Conservation (phyloP, 306 rosid species). For the Adenanthera pavonina region DNA sequence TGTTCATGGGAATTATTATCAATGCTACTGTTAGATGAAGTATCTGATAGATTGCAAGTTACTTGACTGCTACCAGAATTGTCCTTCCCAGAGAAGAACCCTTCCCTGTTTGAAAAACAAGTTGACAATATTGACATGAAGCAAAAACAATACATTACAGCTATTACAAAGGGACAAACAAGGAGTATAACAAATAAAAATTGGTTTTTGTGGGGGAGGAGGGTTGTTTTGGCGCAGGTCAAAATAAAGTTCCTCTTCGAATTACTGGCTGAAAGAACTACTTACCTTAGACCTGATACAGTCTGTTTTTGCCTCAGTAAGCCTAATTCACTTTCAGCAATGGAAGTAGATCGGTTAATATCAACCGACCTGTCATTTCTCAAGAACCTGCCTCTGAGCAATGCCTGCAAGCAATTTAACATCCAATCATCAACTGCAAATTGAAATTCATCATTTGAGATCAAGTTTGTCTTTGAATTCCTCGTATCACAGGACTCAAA, state of each 20-base stretch:
- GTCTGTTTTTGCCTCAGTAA: constrained; percentile 84
- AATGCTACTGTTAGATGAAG: constrained; percentile 50
- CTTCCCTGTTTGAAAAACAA: constrained; percentile 73
- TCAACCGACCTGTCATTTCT: constrained; percentile 75
- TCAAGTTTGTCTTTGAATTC: constrained; percentile 21
- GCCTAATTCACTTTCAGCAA: constrained; percentile 92
- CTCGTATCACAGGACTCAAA: constrained; percentile 13
- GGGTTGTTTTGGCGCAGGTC: not conserved
- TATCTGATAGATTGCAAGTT: constrained; percentile 57
- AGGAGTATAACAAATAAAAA: not conserved
- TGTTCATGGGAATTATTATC: constrained; percentile 51
- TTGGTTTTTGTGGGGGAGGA: too few species aligned
- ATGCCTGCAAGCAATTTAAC: constrained; percentile 64
- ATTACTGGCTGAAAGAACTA: constrained; percentile 30
- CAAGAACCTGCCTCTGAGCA: constrained; percentile 95
- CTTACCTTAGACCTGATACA: constrained; percentile 94
- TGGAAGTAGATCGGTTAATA: constrained; percentile 67
- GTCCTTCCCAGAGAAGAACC: constrained; percentile 72
- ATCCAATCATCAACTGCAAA: constrained; percentile 38
- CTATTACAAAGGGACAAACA: constrained; percentile 3
- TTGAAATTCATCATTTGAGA: constrained; percentile 34
- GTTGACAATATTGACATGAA: constrained; percentile 20
- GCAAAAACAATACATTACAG: constrained; percentile 25
- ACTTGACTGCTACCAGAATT: constrained; percentile 59
- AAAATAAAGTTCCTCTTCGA: constrained; percentile 1